Evolutionary conservation across 1,139 yeast species (phyloP), one percentile per base, ranked within the genome.

Genomic region (Scheffersomyces titani): DNA sequence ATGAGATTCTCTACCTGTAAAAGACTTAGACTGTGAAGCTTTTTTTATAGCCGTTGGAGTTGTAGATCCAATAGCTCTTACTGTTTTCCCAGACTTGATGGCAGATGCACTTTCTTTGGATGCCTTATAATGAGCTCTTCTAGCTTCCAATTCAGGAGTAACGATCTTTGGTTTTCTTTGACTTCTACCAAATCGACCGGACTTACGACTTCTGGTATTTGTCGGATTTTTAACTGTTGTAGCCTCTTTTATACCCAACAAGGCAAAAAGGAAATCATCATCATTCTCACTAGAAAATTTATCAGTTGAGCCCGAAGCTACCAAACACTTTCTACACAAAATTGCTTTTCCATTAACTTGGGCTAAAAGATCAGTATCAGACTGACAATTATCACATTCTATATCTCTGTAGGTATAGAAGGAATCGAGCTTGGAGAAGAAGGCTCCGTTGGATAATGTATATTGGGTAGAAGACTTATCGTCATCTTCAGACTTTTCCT

Each of bases 391-490:
- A 1, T 63, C 59, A 68, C 89, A 86, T 54, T 71, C 74, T 49
- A 84, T 71, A 61, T 84, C 87, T 67, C 88, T 71, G 51, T 83
- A 81, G 52, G 72, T 77, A 59, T 71, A 70, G 64, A 84, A 86
- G 54, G 76, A 82, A 1, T 75, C 75, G 61, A 84, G 70, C 62
- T 77, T 83, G 57, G 70, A 71, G 63, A 86, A 76, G 20, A 86
- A 71, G 0, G 88, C 81, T 1, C 89, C 89, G 63, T 85, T 86
- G 3, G 81, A 72, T 7, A 84, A 66, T 3, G 85, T 73, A 59
- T 85, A 84, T 56, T 77, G 81, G 1, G 86, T 82, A 1, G 83
- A 74, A 0, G 87, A 81, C 51, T 74, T 74, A 47, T 80, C 83
- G 1, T 57, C 69, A 0, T 86, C 81, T 52, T 73, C 74, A 46